A percentile compares a stretch with the other conserved stretches of the same genome.
Evolutionary conservation across 2,329 filamentous ascomycete species (phyloP).

Genomic region (Rhynchosporium secalis): DNA sequence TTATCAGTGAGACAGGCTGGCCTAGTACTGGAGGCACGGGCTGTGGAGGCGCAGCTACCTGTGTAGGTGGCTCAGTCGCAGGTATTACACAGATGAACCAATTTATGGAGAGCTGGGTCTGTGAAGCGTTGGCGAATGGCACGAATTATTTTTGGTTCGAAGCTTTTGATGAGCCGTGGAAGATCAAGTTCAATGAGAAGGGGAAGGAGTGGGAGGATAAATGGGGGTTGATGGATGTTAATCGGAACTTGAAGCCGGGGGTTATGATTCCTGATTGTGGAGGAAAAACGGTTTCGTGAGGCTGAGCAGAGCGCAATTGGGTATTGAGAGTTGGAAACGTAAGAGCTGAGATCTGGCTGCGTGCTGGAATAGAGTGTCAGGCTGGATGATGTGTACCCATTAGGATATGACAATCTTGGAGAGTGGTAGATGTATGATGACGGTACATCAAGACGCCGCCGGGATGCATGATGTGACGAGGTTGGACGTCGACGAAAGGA

Average conservation of each 20-base stretch:
- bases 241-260: constrained; percentile 80
- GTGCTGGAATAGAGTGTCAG: neutral
- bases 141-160: constrained; percentile 98
- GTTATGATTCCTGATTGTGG: constrained; percentile 85
- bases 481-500: neutral
- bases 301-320: neutral
- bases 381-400: neutral
- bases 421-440: neutral
- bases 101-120: constrained; percentile 87
- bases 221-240: constrained; percentile 87
- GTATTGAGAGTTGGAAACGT: neutral
- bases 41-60: constrained; percentile 63
- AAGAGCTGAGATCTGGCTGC: neutral
- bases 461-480: neutral
- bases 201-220: constrained; percentile 87
- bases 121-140: constrained; percentile 72
- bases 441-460: too few relatives aligned
- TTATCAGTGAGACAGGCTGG: constrained; percentile 93
- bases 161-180: constrained; percentile 97
- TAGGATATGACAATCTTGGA: neutral
- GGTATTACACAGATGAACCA: constrained; percentile 77
- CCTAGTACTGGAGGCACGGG: constrained; percentile 78
- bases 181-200: constrained; percentile 67
- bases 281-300: constrained; percentile 52
- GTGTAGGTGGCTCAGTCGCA: constrained; percentile 70